Base-by-base conservation (phyloP, 768 basidiomycete species). In the Podaxis sp. region DNA sequence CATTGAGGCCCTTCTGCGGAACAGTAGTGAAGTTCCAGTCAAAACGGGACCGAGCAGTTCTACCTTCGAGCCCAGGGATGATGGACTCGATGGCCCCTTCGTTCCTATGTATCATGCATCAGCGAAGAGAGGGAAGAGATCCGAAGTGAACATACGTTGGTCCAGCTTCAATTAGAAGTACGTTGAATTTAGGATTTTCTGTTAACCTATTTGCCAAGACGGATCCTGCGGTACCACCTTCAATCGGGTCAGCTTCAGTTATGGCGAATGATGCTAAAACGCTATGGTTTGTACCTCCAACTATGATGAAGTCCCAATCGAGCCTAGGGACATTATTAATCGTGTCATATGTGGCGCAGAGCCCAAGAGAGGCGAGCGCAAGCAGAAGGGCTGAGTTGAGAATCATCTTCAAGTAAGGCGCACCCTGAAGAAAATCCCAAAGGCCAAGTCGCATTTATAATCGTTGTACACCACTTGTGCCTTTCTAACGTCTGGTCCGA, bases 21-120 rank as follows among this genome's bases (percentile, higher is more conserved):
- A 60, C 64, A 0, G 72, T 72, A 11, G 74, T 74, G 53, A 67
- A 74, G 49, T 74, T 75, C 74, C 75, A 77, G 59, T 73, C 61
- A 12, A 49, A 50, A 7, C 22, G 44, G 24, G 61, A 37, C 11
- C 10, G 12, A 2, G 38, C 51, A 6, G 44, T 38, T 10, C 15
- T 22, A 6, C 8, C 1, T 56, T 56, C 3, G 12, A 56, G 46
- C 28, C 65, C 17, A 37, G 70, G 70, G 10, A 69, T 62, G 8
- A 56, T 63, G 6, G 66, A 65, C 44, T 48, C 48, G 12, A 62
- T 56, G 8, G 64, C 56, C 10, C 66, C 68, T 26, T 67, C 58
- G 33, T 70, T 61, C 11, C 68, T 71, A 48, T 13, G 20, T 28
- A 5, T 13, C 22, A 30, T 26, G 24, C 24, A n/a, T 17, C 5